Conservation (phyloP, 257 asterid genomes). For the Solanum chmielewskii region DNA sequence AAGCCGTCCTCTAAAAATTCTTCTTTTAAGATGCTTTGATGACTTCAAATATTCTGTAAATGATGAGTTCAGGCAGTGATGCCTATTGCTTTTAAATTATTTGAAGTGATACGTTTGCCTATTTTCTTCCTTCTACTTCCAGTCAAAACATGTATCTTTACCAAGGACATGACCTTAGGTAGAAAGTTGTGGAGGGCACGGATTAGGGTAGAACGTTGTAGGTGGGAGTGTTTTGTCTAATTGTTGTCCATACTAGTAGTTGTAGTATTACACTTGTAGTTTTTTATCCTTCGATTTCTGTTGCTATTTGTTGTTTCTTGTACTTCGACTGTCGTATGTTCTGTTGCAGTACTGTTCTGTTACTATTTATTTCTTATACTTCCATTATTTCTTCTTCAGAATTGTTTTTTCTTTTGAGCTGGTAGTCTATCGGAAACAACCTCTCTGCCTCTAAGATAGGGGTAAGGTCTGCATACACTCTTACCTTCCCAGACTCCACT, state of each 20-base stretch:
- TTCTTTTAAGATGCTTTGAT: slow-evolving; percentile 1
- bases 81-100: not conserved
- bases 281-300: not conserved
- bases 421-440: not conserved
- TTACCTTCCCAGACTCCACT: not conserved
- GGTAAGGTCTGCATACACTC: not conserved
- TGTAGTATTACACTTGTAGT: not conserved
- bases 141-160: not conserved
- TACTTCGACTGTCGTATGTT: not conserved
- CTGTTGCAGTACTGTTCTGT: not conserved
- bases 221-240: not conserved
- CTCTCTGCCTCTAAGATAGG: not conserved
- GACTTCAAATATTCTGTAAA: not conserved
- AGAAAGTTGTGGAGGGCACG: not conserved
- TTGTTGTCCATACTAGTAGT: not conserved
- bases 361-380: not conserved
- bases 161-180: not conserved
- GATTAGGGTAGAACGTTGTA: not conserved
- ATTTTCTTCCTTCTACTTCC: not conserved
- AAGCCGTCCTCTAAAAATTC: slow-evolving; percentile 35
- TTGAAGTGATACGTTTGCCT: not conserved
- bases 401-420: not conserved
- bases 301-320: not conserved
- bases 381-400: not conserved
- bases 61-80: not conserved